Evolutionary conservation across 768 basidiomycete genomes (phyloP), one percentile per base, ranked within the genome.

Genomic region (Tricholoma sp.): DNA sequence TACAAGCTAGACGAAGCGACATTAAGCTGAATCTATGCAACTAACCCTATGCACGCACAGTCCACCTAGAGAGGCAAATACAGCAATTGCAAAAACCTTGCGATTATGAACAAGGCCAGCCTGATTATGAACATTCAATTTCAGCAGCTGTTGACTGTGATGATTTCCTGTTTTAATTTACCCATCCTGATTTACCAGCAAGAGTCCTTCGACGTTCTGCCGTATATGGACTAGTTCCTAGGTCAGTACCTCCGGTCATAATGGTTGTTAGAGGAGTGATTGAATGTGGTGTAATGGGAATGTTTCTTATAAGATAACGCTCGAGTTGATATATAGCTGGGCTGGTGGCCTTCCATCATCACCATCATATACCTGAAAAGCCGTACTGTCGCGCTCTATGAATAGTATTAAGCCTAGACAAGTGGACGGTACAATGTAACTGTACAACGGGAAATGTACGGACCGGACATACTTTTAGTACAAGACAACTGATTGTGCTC

Each of bases 31-130:
- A 37, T 37, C 15, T 10, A 13, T 12, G 15, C n/a, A 44, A 18
- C 11, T 17, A 36, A 33, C 17, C n/a, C n/a, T n/a, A 28, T 54
- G 33, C 6, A 76, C 85, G 63, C 72, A 85, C 78, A 92, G 69
- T 63, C 89, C 88, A 66, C 90, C 90, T 18, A 91, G 74, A 12
- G 88, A 89, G 2, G 89, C 89, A 63, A 91, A 92, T 17, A 88
- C 79, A 12, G 89, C 83, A 52, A 89, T 83, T 28, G 78, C 73
- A 56, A 90, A 84, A 28, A 88, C 73, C 61, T 75, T 78, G 47
- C 80, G 75, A 66, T 92, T 92, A 58, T 80, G 80, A 3, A 88
- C 73, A 34, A 89, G 74, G 7, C 86, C 87, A 55, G 77, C 79
- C 86, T 84, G 63, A 17, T 13, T 2, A 58, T n/a, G n/a, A n/a